Conservation (phyloP, 2,329 filamentous ascomycete species). For the Talaromyces albobiverticillius region DNA sequence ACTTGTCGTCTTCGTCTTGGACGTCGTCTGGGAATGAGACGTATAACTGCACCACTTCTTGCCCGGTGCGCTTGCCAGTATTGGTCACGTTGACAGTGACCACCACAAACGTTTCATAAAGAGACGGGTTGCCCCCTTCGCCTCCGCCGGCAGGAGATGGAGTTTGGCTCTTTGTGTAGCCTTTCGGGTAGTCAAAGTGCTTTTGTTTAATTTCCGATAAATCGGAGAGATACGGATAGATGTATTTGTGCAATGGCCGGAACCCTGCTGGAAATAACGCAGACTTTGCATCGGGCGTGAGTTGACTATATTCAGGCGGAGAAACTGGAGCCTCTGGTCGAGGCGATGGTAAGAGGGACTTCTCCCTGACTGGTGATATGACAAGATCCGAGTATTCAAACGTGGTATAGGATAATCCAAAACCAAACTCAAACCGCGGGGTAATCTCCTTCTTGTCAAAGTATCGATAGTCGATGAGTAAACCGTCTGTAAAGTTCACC, state of each 20-base stretch:
- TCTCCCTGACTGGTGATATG: conserved; percentile 48
- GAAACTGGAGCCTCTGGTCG: conserved; percentile 38
- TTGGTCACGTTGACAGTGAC: conserved; percentile 49
- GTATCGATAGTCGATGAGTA: conserved; percentile 87
- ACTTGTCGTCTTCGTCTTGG: conserved; percentile 22
- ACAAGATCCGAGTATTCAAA: conserved; percentile 61
- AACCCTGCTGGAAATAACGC: conserved; percentile 62
- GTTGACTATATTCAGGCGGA: conserved; percentile 56
- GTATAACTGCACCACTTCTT: conserved; percentile 60
- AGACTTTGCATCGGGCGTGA: conserved; percentile 54
- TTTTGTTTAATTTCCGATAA: conserved; percentile 45
- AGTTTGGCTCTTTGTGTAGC: conserved; percentile 50
- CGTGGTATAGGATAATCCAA: conserved; percentile 75
- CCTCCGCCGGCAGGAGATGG: conserved; percentile 67
- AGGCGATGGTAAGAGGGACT: conserved; percentile 46
- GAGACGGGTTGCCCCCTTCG: conserved; percentile 48
- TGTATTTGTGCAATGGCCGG: conserved; percentile 63
- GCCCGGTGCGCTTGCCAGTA: conserved; percentile 45
- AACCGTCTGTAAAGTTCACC: conserved; percentile 76
- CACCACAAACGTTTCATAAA: conserved; percentile 50
- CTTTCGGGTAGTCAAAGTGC: conserved; percentile 53
- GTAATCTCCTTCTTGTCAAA: conserved; percentile 74
- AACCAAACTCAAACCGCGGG: conserved; percentile 83
- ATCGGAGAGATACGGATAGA: conserved; percentile 67
- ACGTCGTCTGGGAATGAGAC: conserved; percentile 58